Base-by-base conservation (phyloP, 2,329 filamentous ascomycete species). In the Tolypocladium inflatum region DNA sequence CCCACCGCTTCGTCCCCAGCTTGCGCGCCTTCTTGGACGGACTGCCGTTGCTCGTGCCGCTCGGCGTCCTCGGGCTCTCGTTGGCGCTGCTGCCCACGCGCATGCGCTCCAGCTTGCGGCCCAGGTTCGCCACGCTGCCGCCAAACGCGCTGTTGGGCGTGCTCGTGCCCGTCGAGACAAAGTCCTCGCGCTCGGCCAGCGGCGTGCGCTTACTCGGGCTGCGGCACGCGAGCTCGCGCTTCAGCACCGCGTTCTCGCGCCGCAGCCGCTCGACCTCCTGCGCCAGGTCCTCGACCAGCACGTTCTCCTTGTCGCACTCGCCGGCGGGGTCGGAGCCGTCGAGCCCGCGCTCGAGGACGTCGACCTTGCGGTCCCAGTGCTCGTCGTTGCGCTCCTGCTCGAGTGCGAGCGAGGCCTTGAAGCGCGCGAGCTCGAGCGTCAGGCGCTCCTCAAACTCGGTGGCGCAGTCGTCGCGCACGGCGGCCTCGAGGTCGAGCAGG, bases 341-440 rank as follows among this genome's bases (percentile, higher is more conserved):
- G 23, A 82, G 71, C 2, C 79, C 72, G 2, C 79, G 76, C 68
- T 83, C 81, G 51, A 84, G 76, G 1, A 84, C 75, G 60, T 82
- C 93, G 9, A 96, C 81, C 74, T 99, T 99, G 63, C 84, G 84
- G 70, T 97, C 92, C 68, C 94, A 82, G 71, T 95, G 90, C 69
- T 90, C 89, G 60, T 96, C 91, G 56, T 86, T 85, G 51, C 85
- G 83, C 65, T 95, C 91, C 61, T 85, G 82, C 70, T 97, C 91
- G 6, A 88, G 83, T 21, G 90, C 88, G 70, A 91, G 83, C 0
- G 85, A 88, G 0, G 81, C 82, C 68, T 93, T 88, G 89, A 91
- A 97, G n/a, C 90, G 80, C 11, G 83, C 80, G 70, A 90, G 83
- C 70, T 97, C 91, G 15, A 86, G 75, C 23, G 85, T 82, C 53